Percentiles rank a stretch among this genome's conserved stretches.
Conservation (phyloP, 306 rosid genomes). For the Notholithocarpus densiflorus region DNA sequence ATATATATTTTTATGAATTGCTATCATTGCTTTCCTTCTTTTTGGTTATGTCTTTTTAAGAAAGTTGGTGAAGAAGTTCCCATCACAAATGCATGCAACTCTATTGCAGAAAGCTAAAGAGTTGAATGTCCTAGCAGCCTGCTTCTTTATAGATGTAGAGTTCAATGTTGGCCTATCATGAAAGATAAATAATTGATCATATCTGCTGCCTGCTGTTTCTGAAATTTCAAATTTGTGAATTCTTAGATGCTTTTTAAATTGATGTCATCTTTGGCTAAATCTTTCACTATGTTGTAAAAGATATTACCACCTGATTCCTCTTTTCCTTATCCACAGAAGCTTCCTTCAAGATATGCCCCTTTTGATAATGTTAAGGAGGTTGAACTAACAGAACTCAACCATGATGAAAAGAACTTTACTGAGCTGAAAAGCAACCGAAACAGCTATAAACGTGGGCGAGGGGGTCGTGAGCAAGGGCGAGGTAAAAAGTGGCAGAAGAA, state of each 20-base stretch:
- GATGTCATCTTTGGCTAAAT: neutral
- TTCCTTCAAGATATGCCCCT: constrained; percentile 56
- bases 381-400: constrained; percentile 43
- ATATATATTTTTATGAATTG: neutral
- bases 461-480: constrained; percentile 64
- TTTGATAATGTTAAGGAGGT: constrained; percentile 47
- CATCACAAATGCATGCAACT: neutral
- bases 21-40: constrained; percentile 3
- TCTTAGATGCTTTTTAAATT: neutral
- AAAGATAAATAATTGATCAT: neutral
- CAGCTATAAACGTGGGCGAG: constrained; percentile 68
- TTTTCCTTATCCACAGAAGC: constrained; percentile 49
- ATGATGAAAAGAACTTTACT: constrained; percentile 40
- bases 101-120: too few species aligned
- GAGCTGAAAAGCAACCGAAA: constrained; percentile 48
- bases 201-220: neutral
- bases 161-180: neutral
- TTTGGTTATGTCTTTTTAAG: neutral
- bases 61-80: neutral
- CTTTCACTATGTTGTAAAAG: neutral
- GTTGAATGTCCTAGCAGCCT: neutral
- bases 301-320: constrained; percentile 2
- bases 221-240: neutral
- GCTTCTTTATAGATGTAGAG: neutral
- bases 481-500: constrained; percentile 57